Base-by-base conservation (phyloP, 2,329 filamentous ascomycete species). In the Phaeosphaeria sp. region DNA sequence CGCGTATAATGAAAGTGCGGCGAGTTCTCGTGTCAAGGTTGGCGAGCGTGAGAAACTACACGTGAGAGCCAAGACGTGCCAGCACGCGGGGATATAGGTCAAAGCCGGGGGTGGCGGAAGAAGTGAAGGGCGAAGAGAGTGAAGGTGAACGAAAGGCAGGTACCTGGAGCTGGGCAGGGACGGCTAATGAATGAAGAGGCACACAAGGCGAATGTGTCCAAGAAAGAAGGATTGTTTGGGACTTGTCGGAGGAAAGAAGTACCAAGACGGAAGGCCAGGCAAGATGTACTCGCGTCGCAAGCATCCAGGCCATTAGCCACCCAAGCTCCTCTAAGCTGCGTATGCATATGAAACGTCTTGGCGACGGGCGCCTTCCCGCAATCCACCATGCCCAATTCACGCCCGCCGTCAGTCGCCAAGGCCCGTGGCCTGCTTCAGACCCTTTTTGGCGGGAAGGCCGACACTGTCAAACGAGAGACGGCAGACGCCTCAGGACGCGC, bases 61-160 rank as follows among this genome's bases (percentile, higher is more conserved):
- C 65, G 71, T 72, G 60, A 64, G 60, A 66, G 72, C 71, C 72
- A 75, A 75, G 72, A 73, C 72, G 74, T 76, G 73, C 73, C 74
- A 75, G 74, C 73, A 77, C 74, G 71, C 41, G 62, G 56, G 54
- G 65, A 61, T 36, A 58, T 62, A 64, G 64, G 58, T 63, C 56
- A 33, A 41, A 44, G 41, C 41, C 21, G 54, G 44, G 44, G 44
- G 30, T 36, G 30, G 30, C 30, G 30, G 30, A 15, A 36, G 30
- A 36, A 36, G 30, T 36, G 30, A 36, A 36, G 13, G 30, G 44
- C 22, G 51, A 47, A 47, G 41, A 46, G 50, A 23, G 33, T 20
- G 21, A 36, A 22, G 25, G 42, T 33, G 20, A 58, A 58, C 48
- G 44, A 62, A 67, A 62, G 54, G 64, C 67, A 60, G 52, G 60